Evolutionary conservation across 352 stramenopile genomes (phyloP).

Genomic region (Globisporangium iwayamae): DNA sequence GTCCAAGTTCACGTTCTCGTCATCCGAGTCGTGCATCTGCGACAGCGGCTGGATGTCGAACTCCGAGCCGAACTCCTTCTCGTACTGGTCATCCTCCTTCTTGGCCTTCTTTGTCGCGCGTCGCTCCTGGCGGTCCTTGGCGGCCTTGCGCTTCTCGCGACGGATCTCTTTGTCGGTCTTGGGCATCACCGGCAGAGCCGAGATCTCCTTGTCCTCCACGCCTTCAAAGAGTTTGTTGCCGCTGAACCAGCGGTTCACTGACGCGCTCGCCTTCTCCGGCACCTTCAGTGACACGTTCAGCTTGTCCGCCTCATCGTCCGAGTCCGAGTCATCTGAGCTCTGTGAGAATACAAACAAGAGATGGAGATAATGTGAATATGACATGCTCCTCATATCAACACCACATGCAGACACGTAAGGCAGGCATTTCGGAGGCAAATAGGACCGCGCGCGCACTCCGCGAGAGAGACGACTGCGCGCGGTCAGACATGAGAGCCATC

Average conservation of each 20-base stretch:
- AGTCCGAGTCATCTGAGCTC: constrained; percentile 79
- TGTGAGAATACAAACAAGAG: constrained; percentile 26
- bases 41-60: constrained; percentile 50
- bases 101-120: constrained; percentile 71
- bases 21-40: constrained; percentile 25
- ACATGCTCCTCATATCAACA: neutral
- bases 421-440: constrained; percentile 66
- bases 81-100: constrained; percentile 83
- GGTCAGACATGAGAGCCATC: constrained; percentile 86
- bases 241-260: constrained; percentile 79
- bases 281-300: constrained; percentile 72
- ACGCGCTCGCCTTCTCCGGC: constrained; percentile 72
- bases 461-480: constrained; percentile 24
- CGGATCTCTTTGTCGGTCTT: constrained; percentile 99
- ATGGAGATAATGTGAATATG: neutral
- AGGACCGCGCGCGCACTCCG: constrained; percentile 51
- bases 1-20: constrained; percentile 35
- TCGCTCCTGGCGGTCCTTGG: constrained; percentile 89
- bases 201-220: constrained; percentile 54
- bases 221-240: constrained; percentile 82
- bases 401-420: constrained; percentile 5
- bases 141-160: constrained; percentile 96
- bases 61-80: constrained; percentile 70
- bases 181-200: constrained; percentile 83
- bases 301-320: constrained; percentile 52